Evolutionary conservation across 176 grass and related monocot genomes (phyloP).

Genomic region (Chrysopogon serrulatus): DNA sequence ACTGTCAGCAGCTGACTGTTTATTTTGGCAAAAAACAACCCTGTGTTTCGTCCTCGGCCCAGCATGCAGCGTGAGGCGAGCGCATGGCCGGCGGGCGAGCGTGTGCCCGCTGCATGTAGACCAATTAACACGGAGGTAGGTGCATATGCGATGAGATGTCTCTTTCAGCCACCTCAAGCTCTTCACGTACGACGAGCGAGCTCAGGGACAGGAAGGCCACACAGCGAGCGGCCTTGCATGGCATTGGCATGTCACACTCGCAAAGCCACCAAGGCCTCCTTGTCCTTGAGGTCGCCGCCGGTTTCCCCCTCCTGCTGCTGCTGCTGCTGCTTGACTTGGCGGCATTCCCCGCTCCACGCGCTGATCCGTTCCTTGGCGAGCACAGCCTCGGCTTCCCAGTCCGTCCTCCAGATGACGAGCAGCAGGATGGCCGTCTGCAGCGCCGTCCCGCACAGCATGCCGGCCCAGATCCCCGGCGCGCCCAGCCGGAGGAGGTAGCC

Average conservation of each 20-base stretch:
- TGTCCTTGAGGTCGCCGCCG: background rate
- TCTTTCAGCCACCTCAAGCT: too few relatives aligned
- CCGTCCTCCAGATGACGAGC: slow-evolving; percentile 43
- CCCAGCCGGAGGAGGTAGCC: slow-evolving; percentile 65
- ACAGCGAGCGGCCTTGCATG: too few relatives aligned
- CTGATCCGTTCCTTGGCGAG: background rate
- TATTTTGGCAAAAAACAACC: too few relatives aligned
- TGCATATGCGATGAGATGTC: too few relatives aligned
- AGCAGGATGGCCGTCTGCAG: slow-evolving; percentile 59
- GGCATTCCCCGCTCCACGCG: background rate
- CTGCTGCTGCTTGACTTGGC: background rate
- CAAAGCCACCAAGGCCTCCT: background rate
- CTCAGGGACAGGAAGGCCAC: too few relatives aligned
- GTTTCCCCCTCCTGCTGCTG: background rate
- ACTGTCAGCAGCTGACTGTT: too few relatives aligned
- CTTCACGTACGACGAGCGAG: too few relatives aligned
- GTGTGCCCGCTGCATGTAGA: too few relatives aligned
- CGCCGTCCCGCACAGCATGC: slow-evolving; percentile 67
- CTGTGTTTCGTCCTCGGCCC: too few relatives aligned
- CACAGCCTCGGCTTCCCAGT: slow-evolving; percentile 62
- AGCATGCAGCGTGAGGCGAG: too few relatives aligned
- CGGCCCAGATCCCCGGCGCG: slow-evolving; percentile 70
- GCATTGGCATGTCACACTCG: background rate
- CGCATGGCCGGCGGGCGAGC: too few relatives aligned
- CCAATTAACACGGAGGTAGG: too few relatives aligned